Evolutionary conservation across 768 basidiomycete species (phyloP), one percentile per base, ranked within the genome.

Genomic region (Peribolospora kevripleyi): DNA sequence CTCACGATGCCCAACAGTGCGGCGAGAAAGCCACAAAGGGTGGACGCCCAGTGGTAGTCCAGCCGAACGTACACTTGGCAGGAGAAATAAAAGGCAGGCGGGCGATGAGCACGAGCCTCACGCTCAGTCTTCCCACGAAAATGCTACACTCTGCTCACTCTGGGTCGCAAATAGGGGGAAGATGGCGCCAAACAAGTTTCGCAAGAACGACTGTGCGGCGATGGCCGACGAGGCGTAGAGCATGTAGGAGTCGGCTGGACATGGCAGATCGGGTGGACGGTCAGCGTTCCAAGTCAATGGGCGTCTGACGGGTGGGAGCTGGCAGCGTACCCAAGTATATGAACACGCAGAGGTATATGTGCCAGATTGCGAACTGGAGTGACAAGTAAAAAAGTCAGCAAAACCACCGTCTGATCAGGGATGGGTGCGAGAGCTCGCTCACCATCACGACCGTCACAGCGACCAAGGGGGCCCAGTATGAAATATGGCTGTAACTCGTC

Each of bases 151-250:
- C 6, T 7, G 43, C 57, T 1, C 9, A 60, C 55, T 53, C 41
- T 70, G 73, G 13, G 70, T 65, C 6, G 76, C 75, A 65, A 81
- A 81, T 7, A 82, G 70, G 0, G 80, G 75, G 65, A 82, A 81
- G 8, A 68, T 70, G 9, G 70, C 70, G 0, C 69, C 76, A 0
- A 70, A 61, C 14, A 77, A 55, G 57, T 53, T 61, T 73, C 79
- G 70, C 55, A 73, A 71, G 54, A 80, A 68, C 60, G 75, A 77
- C 64, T 81, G 79, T 2, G 75, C 80, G 1, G 80, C 80, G 13
- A 80, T 67, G 8, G 79, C 80, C 0, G 77, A 79, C 0, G 78
- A 80, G 5, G 80, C 79, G 62, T 76, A 81, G 4, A 63, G 59
- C 8, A 61, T 42, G 41, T 57, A 54, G 40, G 48, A 46, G 11